These are phyloP conservation scores for Alopecurus myosuroides DNA, from an alignment of 176 grass and related monocot genomes.

Conservation along the genomic window DNA sequence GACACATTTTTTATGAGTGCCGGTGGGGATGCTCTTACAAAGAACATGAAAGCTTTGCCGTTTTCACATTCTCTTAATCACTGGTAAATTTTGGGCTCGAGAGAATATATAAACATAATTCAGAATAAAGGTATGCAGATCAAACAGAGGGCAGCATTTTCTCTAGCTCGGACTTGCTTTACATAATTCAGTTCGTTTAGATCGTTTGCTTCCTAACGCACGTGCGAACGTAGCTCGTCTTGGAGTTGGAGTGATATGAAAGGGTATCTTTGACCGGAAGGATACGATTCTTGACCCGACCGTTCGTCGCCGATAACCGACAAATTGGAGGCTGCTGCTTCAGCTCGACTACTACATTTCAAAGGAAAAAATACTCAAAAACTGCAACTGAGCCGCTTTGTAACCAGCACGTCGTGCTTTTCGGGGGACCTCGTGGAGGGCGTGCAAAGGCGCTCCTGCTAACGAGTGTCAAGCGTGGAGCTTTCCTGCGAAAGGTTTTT, in stretches of 20 bases:
- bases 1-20: too few species aligned
- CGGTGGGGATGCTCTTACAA: too few species aligned
- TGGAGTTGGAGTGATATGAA: background rate
- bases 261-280: constrained; percentile 4
- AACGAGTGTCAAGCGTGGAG: too few species aligned
- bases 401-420: background rate
- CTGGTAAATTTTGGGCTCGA: background rate
- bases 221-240: background rate
- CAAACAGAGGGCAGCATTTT: background rate
- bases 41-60: background rate
- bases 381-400: background rate
- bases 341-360: background rate
- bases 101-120: background rate
- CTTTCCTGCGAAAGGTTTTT: too few species aligned
- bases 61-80: background rate
- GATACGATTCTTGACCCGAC: background rate
- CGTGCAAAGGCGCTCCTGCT: too few species aligned
- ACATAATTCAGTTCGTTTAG: background rate
- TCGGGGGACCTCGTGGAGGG: background rate
- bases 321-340: background rate
- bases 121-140: background rate
- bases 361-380: background rate
- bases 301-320: background rate
- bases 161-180: too few species aligned
- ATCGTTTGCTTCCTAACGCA: constrained; percentile 3